These are phyloP conservation scores for Ophiocordyceps polyrhachis-furcata DNA, from an alignment of 2,329 filamentous ascomycete species.

Conservation along the genomic window DNA sequence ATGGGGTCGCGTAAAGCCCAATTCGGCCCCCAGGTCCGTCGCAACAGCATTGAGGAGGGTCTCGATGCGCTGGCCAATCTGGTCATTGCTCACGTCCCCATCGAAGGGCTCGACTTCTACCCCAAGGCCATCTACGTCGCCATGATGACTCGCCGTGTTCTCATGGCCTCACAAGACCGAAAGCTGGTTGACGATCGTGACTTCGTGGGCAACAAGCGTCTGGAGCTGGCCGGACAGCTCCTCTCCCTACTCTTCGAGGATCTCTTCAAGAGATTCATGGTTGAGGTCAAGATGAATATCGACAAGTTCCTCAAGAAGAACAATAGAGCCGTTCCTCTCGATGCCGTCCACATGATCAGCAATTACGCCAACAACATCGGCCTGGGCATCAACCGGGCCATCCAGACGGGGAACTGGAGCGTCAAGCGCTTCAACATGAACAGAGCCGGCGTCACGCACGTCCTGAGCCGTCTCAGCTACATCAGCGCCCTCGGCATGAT, in stretches of 20 bases:
- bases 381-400: slow-evolving; percentile 82
- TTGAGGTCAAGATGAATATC: slow-evolving; percentile 77
- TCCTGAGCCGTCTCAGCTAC: slow-evolving; percentile 86
- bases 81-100: slow-evolving; percentile 85
- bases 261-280: slow-evolving; percentile 88
- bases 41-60: slow-evolving; percentile 78
- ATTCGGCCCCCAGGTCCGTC: slow-evolving; percentile 35
- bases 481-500: slow-evolving; percentile 98
- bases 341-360: slow-evolving; percentile 68
- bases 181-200: slow-evolving; percentile 89
- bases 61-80: slow-evolving; percentile 84
- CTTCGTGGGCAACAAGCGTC: slow-evolving; percentile 92
- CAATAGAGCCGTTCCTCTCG: slow-evolving; percentile 71
- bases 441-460: slow-evolving; percentile 86
- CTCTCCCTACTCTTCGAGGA: slow-evolving; percentile 91
- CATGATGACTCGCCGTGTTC: slow-evolving; percentile 88
- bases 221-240: slow-evolving; percentile 88
- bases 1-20: slow-evolving; percentile 54
- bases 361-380: slow-evolving; percentile 79
- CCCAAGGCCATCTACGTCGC: slow-evolving; percentile 95
- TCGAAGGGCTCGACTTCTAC: slow-evolving; percentile 80
- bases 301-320: slow-evolving; percentile 93
- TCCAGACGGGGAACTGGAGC: slow-evolving; percentile 95
- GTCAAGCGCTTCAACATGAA: slow-evolving; percentile 99
- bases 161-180: slow-evolving; percentile 83